These are phyloP conservation scores for Abrus pulchellus DNA, from an alignment of 306 rosid species.

Conservation along the genomic window DNA sequence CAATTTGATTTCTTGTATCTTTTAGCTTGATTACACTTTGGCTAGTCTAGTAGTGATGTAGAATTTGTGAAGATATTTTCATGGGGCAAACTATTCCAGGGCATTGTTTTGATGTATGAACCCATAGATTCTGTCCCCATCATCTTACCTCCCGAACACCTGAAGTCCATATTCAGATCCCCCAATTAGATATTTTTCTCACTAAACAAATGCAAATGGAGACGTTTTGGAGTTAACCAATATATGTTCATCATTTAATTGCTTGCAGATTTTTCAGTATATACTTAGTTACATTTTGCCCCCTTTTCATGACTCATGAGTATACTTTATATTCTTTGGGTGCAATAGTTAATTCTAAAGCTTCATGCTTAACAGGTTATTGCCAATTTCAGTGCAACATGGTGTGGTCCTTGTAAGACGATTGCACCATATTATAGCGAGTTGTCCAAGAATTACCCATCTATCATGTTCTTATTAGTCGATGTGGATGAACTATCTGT, in stretches of 20 bases:
- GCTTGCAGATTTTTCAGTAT: not conserved
- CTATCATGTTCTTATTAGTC: slow-evolving; percentile 74
- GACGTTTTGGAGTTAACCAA: not conserved
- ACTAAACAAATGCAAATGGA: not conserved
- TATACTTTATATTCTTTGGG: not conserved
- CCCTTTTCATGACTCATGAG: not conserved
- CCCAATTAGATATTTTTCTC: slow-evolving; percentile 25
- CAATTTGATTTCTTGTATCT: not conserved
- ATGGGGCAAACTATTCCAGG: not conserved
- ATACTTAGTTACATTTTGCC: not conserved
- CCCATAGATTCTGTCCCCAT: not conserved
- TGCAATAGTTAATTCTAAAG: slow-evolving; percentile 21
- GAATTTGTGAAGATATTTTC: slow-evolving; percentile 12
- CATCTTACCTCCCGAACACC: not conserved
- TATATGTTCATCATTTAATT: slow-evolving; percentile 22
- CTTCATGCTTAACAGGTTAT: slow-evolving; percentile 67
- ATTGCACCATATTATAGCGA: slow-evolving; percentile 70
- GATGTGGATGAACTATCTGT: slow-evolving; percentile 88
- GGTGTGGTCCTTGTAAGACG: slow-evolving; percentile 93
- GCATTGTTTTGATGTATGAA: slow-evolving; percentile 9
- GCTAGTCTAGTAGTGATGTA: slow-evolving; percentile 1
- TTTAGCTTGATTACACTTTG: not conserved
- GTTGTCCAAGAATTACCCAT: slow-evolving; percentile 71
- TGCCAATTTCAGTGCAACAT: slow-evolving; percentile 90
- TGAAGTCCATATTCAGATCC: slow-evolving; percentile 37